These are phyloP conservation scores for Ophiocordyceps polyrhachis-furcata DNA, from an alignment of 2,329 filamentous ascomycete species.

Conservation along the genomic window DNA sequence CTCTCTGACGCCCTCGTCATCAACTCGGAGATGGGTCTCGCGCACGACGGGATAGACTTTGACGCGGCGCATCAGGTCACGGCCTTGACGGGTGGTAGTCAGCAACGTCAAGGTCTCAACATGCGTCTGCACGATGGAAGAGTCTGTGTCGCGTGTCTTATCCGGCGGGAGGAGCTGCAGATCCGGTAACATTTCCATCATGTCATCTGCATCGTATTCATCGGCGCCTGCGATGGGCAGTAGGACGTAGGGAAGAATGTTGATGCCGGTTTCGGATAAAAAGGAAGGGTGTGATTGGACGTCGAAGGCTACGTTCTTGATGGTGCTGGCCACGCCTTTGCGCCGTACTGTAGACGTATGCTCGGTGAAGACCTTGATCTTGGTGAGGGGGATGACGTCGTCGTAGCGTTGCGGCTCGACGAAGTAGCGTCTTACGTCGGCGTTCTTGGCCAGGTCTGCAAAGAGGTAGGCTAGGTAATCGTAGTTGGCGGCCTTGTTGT, in stretches of 20 bases:
- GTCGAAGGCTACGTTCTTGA: slow-evolving; percentile 88
- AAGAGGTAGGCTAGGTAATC: slow-evolving; percentile 92
- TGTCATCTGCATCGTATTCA: slow-evolving; percentile 76
- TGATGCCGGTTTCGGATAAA: slow-evolving; percentile 51
- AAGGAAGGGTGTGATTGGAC: slow-evolving; percentile 52
- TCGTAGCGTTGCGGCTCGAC: slow-evolving; percentile 59
- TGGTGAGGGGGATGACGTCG: slow-evolving; percentile 69
- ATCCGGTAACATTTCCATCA: slow-evolving; percentile 70
- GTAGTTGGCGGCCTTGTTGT: slow-evolving; percentile 73
- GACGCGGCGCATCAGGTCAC: slow-evolving; percentile 54
- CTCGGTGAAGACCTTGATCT: slow-evolving; percentile 88
- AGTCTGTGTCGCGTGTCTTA: slow-evolving; percentile 66
- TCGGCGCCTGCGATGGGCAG: slow-evolving; percentile 77
- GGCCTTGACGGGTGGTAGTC: slow-evolving; percentile 56
- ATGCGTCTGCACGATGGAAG: slow-evolving; percentile 64
- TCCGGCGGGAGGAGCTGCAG: slow-evolving; percentile 77
- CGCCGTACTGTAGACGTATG: slow-evolving; percentile 67
- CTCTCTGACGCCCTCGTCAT: slow-evolving; percentile 65
- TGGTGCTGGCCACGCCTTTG: slow-evolving; percentile 85
- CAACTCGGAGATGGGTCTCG: slow-evolving; percentile 62
- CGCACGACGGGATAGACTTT: slow-evolving; percentile 81
- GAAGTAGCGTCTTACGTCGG: slow-evolving; percentile 58
- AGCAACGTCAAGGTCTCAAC: slow-evolving; percentile 75
- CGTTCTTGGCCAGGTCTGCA: slow-evolving; percentile 74
- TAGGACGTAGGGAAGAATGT: slow-evolving; percentile 75